Conservation (phyloP, 2,329 filamentous ascomycete genomes). For the Helotiales sp. region DNA sequence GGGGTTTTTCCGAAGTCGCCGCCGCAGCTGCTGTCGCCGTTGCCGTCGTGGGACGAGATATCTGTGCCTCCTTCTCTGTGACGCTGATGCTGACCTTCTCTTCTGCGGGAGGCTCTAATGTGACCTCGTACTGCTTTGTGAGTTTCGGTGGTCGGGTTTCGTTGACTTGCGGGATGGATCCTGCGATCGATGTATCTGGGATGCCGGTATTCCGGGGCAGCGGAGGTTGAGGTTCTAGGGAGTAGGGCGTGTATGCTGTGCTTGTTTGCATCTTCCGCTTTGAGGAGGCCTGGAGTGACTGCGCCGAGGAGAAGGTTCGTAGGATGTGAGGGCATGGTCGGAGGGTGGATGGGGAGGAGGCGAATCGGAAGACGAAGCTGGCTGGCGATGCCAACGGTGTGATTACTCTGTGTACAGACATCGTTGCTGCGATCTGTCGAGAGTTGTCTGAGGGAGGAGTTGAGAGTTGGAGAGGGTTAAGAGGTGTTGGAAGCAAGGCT, state of each 20-base stretch:
- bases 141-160: slow-evolving; percentile 53
- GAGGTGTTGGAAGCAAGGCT: background rate
- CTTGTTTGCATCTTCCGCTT: slow-evolving; percentile 68
- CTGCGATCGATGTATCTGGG: slow-evolving; percentile 65
- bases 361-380: slow-evolving; percentile 38
- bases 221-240: slow-evolving; percentile 59
- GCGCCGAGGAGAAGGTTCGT: slow-evolving; percentile 54
- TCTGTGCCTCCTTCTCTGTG: slow-evolving; percentile 70
- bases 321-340: slow-evolving; percentile 48
- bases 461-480: background rate
- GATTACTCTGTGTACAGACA: slow-evolving; percentile 40
- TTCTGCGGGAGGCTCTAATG: slow-evolving; percentile 25
- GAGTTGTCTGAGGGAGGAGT: background rate
- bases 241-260: slow-evolving; percentile 66
- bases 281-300: slow-evolving; percentile 51
- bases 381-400: slow-evolving; percentile 41
- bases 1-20: slow-evolving; percentile 43
- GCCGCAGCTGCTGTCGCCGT: slow-evolving; percentile 13
- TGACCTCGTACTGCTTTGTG: slow-evolving; percentile 42
- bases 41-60: slow-evolving; percentile 57
- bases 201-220: slow-evolving; percentile 59
- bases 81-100: slow-evolving; percentile 52
- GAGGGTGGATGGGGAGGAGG: slow-evolving; percentile 43
- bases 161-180: slow-evolving; percentile 48
- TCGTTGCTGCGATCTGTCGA: slow-evolving; percentile 21